These are phyloP conservation scores for Chaetomium olivaceum DNA, from an alignment of 2,329 filamentous ascomycete species.

Conservation along the genomic window DNA sequence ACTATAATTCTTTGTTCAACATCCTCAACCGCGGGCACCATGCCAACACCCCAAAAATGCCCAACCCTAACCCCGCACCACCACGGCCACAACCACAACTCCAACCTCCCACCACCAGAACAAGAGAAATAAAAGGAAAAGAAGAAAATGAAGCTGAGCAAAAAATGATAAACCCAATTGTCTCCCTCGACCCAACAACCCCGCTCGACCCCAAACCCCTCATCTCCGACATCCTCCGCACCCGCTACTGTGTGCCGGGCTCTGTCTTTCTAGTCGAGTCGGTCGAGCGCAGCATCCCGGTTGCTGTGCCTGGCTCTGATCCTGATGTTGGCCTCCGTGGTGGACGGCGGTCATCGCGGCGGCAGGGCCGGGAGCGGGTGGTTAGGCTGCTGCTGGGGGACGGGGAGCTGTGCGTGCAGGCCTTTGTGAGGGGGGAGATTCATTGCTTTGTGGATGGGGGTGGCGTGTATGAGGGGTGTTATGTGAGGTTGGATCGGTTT, in stretches of 20 bases:
- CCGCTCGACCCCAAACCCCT: conserved; percentile 42
- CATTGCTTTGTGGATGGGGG: conserved; percentile 51
- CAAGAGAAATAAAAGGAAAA: neutral
- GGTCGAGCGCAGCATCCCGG: conserved; percentile 24
- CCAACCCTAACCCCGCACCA: conserved; percentile 1
- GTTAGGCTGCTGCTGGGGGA: conserved; percentile 54
- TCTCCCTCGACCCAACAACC: conserved; percentile 31
- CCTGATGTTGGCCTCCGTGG: neutral
- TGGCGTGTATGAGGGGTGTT: conserved; percentile 50
- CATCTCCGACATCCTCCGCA: conserved; percentile 51
- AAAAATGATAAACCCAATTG: conserved; percentile 18
- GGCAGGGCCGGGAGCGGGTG: conserved; percentile 36
- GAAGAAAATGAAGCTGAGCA: neutral
- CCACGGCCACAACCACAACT: neutral
- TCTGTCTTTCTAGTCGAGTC: conserved; percentile 51
- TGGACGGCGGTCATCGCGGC: neutral
- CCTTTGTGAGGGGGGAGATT: conserved; percentile 48
- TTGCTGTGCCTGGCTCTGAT: neutral
- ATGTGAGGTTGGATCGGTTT: conserved; percentile 49
- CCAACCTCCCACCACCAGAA: no score
- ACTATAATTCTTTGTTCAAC: no score
- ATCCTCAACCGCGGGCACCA: neutral
- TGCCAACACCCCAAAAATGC: neutral
- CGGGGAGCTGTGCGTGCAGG: conserved; percentile 56
- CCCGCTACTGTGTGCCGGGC: conserved; percentile 48